Percentiles rank a stretch among this genome's conserved stretches.
Evolutionary conservation across 208 protist genomes (phyloP).

Genomic region (Porcisia hertigi): DNA sequence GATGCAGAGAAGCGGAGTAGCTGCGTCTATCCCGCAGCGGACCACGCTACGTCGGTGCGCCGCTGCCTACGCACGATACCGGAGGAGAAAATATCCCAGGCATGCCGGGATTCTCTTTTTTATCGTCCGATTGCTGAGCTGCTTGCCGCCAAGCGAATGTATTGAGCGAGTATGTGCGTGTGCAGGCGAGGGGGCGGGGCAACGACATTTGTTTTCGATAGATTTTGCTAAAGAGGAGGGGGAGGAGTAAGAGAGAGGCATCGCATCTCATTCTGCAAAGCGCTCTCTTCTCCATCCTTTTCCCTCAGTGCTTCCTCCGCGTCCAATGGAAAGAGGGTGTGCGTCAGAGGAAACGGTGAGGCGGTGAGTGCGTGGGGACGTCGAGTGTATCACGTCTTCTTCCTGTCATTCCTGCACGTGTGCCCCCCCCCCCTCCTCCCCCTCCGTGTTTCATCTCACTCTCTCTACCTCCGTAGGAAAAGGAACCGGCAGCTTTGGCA

Average conservation of each 20-base stretch:
- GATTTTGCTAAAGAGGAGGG: no score
- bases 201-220: neutral
- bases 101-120: slow-evolving; percentile 39
- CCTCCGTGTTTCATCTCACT: neutral
- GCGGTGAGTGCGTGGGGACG: neutral
- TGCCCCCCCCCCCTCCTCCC: no score
- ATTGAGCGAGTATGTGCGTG: neutral
- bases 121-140: slow-evolving; percentile 29
- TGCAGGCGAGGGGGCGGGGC: neutral
- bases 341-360: neutral
- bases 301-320: neutral
- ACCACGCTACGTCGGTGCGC: slow-evolving; percentile 32
- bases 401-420: neutral
- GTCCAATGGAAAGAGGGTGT: neutral
- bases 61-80: slow-evolving; percentile 33
- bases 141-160: slow-evolving; percentile 4
- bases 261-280: neutral
- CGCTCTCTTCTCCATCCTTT: no score
- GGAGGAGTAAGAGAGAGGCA: neutral
- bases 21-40: slow-evolving; percentile 34
- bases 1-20: slow-evolving; percentile 32
- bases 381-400: neutral
- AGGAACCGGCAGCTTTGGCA: no score
- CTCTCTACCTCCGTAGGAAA: neutral
- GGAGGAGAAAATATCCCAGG: slow-evolving; percentile 19